These are phyloP conservation scores for Venturia carpophila DNA, from an alignment of 2,329 filamentous ascomycete species.

Conservation along the genomic window DNA sequence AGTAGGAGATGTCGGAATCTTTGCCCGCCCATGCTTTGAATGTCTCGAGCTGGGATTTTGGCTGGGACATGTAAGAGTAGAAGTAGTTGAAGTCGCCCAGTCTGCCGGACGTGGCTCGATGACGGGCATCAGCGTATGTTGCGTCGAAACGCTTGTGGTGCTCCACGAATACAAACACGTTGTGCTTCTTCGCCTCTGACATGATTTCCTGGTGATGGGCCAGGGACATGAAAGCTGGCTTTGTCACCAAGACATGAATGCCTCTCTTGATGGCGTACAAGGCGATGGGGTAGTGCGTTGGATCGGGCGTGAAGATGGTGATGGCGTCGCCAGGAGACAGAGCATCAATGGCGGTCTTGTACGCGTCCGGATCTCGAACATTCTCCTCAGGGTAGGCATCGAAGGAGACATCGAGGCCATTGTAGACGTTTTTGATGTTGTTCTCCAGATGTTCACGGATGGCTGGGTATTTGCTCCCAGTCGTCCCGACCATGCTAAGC, in stretches of 20 bases:
- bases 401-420: slow-evolving; percentile 80
- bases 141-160: slow-evolving; percentile 97
- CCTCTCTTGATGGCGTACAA: slow-evolving; percentile 82
- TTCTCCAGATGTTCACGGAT: slow-evolving; percentile 74
- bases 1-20: slow-evolving; percentile 91
- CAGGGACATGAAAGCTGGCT: slow-evolving; percentile 82
- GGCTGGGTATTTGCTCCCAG: slow-evolving; percentile 81
- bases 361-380: slow-evolving; percentile 64
- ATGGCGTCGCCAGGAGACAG: slow-evolving; percentile 78
- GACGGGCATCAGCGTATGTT: slow-evolving; percentile 79
- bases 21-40: slow-evolving; percentile 92
- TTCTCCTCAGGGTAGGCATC: slow-evolving; percentile 72
- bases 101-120: slow-evolving; percentile 54
- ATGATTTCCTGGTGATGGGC: slow-evolving; percentile 71
- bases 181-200: slow-evolving; percentile 60
- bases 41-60: slow-evolving; percentile 83
- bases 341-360: slow-evolving; percentile 81
- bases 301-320: slow-evolving; percentile 92
- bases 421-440: slow-evolving; percentile 85
- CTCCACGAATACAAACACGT: slow-evolving; percentile 87
- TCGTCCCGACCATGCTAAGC: slow-evolving; percentile 82
- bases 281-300: slow-evolving; percentile 86
- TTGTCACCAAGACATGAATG: slow-evolving; percentile 88
- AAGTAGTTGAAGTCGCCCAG: slow-evolving; percentile 98
- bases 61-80: slow-evolving; percentile 93